Conservation (phyloP, 148 eudicot genomes). For the Fagopyrum tataricum region DNA sequence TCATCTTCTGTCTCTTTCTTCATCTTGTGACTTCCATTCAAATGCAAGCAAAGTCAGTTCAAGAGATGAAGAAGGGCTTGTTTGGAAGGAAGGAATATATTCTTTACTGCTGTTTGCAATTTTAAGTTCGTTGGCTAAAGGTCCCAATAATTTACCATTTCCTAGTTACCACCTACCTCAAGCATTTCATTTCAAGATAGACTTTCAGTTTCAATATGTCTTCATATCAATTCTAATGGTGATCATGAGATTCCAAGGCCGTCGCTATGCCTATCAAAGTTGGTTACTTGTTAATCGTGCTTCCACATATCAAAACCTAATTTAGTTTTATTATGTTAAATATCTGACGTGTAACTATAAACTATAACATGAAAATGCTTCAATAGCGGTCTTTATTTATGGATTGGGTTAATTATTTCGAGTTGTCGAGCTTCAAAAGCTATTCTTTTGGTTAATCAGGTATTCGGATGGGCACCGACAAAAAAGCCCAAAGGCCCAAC, state of each 20-base stretch:
- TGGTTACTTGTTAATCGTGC: too few relatives aligned
- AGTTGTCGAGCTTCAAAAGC: too few relatives aligned
- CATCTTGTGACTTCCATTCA: slow-evolving; percentile 37
- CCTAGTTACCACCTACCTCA: not conserved
- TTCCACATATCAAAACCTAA: too few relatives aligned
- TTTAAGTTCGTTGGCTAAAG: not conserved
- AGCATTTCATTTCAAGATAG: not conserved
- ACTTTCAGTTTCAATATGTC: too few relatives aligned
- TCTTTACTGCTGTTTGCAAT: not conserved
- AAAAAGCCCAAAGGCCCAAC: not conserved
- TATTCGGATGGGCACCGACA: not conserved
- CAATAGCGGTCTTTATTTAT: too few relatives aligned
- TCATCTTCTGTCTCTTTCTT: slow-evolving; percentile 9
- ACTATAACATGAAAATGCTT: too few relatives aligned
- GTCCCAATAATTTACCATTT: not conserved
- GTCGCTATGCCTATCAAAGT: too few relatives aligned
- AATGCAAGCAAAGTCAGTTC: slow-evolving; percentile 50
- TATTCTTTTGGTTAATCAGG: too few relatives aligned
- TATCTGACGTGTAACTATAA: too few relatives aligned
- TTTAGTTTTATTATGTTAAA: too few relatives aligned
- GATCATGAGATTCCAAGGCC: not conserved
- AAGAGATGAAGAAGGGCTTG: not conserved
- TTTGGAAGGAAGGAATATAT: slow-evolving; percentile 1
- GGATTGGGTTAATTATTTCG: too few relatives aligned
- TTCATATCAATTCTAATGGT: too few relatives aligned